Evolutionary conservation across 2,329 filamentous ascomycete genomes (phyloP).

Genomic region (Scolecobasidium constrictum): DNA sequence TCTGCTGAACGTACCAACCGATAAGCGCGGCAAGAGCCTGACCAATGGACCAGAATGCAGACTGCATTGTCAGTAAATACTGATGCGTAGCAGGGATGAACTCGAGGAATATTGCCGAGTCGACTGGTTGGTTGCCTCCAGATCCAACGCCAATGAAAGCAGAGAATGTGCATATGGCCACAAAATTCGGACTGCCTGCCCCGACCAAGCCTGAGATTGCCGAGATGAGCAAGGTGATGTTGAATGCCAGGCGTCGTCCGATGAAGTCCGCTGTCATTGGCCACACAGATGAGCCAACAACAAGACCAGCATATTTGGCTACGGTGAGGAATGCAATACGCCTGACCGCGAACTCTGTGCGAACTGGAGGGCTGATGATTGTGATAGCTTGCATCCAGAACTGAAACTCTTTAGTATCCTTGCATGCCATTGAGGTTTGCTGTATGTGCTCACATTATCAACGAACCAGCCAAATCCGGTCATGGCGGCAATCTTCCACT

Average conservation of each 20-base stretch:
- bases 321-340: constrained; percentile 44
- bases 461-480: too few relatives aligned
- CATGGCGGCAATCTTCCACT: too few relatives aligned
- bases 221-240: constrained; percentile 52
- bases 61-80: constrained; percentile 53
- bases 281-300: constrained; percentile 55
- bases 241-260: constrained; percentile 58
- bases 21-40: constrained; percentile 41
- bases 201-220: constrained; percentile 52
- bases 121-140: constrained; percentile 49
- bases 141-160: constrained; percentile 52
- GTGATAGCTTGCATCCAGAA: too few relatives aligned
- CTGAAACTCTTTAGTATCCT: too few relatives aligned
- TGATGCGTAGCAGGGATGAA: constrained; percentile 48
- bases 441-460: too few relatives aligned
- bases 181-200: constrained; percentile 56
- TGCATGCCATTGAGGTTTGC: too few relatives aligned
- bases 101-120: constrained; percentile 49
- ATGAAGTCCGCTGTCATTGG: constrained; percentile 53
- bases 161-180: constrained; percentile 51
- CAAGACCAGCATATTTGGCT: constrained; percentile 46
- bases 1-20: too few relatives aligned
- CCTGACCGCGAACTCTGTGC: constrained; percentile 35
- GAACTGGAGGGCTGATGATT: constrained; percentile 21
- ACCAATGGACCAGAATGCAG: constrained; percentile 45